Percentiles rank a stretch among this genome's conserved stretches.
Evolutionary conservation across 1,139 yeast species (phyloP).

Genomic region (Debaryomyces singareniensis): DNA sequence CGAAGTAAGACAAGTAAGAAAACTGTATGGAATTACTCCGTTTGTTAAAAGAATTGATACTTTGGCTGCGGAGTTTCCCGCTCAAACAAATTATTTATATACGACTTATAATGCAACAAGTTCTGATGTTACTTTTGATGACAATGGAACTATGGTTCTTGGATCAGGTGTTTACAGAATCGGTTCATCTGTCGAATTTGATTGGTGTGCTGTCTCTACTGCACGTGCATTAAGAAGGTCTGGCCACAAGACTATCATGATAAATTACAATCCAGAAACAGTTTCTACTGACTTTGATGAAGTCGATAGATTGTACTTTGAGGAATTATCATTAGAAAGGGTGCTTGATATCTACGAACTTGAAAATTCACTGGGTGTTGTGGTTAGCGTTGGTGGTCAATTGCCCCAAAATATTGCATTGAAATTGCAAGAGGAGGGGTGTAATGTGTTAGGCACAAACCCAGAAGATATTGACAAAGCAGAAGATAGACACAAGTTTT

Average conservation of each 20-base stretch:
- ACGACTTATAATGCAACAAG: conserved; percentile 91
- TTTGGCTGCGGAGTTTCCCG: conserved; percentile 98
- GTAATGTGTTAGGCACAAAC: conserved; percentile 86
- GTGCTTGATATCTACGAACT: conserved; percentile 95
- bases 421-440: conserved; percentile 72
- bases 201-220: conserved; percentile 98
- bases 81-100: conserved; percentile 90
- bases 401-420: conserved; percentile 95
- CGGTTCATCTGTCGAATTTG: conserved; percentile 97
- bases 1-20: conserved; percentile 76
- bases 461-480: conserved; percentile 96
- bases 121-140: conserved; percentile 80
- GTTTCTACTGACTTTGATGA: conserved; percentile 98
- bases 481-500: conserved; percentile 97
- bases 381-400: conserved; percentile 97
- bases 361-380: conserved; percentile 84
- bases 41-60: conserved; percentile 97
- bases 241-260: conserved; percentile 89
- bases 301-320: conserved; percentile 94
- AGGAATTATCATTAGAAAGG: conserved; percentile 91
- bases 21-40: conserved; percentile 74
- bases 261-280: conserved; percentile 97
- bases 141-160: conserved; percentile 86
- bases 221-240: conserved; percentile 88
- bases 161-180: conserved; percentile 99